Percentiles rank a stretch among this genome's conserved stretches.
Evolutionary conservation across 2,329 filamentous ascomycete genomes (phyloP).

Genomic region (Cercospora sp.): DNA sequence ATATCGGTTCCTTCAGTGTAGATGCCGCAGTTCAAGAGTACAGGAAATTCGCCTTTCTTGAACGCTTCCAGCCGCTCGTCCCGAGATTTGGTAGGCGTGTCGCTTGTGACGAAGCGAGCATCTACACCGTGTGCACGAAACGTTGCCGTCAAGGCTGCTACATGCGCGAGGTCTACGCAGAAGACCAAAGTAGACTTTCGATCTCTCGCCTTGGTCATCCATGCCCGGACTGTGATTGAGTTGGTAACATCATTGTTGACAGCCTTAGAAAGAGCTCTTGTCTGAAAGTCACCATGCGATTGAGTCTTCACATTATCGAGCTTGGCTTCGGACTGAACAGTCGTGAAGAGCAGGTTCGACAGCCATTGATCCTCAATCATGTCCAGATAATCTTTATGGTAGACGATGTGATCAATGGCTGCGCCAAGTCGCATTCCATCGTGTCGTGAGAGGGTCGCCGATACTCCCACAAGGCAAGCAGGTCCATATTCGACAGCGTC

Average conservation of each 20-base stretch:
- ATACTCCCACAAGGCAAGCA: slow-evolving; percentile 77
- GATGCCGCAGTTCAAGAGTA: slow-evolving; percentile 91
- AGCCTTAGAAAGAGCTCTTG: slow-evolving; percentile 71
- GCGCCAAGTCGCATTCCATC: slow-evolving; percentile 80
- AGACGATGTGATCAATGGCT: slow-evolving; percentile 93
- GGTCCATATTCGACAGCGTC: slow-evolving; percentile 50
- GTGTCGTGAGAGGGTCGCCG: slow-evolving; percentile 75
- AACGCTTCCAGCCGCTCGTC: slow-evolving; percentile 74
- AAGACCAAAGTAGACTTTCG: slow-evolving; percentile 89
- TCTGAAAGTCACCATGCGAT: slow-evolving; percentile 77
- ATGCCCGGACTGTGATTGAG: slow-evolving; percentile 79
- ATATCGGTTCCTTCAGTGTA: slow-evolving; percentile 98
- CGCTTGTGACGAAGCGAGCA: slow-evolving; percentile 81
- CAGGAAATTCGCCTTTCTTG: slow-evolving; percentile 72
- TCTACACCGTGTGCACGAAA: slow-evolving; percentile 80
- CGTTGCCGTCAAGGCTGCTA: slow-evolving; percentile 68
- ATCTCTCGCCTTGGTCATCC: slow-evolving; percentile 70
- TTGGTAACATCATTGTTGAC: slow-evolving; percentile 84
- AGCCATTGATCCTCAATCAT: slow-evolving; percentile 92
- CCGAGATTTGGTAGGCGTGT: slow-evolving; percentile 70
- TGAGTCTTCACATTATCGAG: slow-evolving; percentile 62
- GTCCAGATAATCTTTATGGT: slow-evolving; percentile 80
- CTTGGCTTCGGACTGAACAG: slow-evolving; percentile 79
- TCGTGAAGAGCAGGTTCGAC: slow-evolving; percentile 89
- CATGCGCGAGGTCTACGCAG: slow-evolving; percentile 86